Base-by-base conservation (phyloP, 441 rosid genomes). In the Croton setiger region DNA sequence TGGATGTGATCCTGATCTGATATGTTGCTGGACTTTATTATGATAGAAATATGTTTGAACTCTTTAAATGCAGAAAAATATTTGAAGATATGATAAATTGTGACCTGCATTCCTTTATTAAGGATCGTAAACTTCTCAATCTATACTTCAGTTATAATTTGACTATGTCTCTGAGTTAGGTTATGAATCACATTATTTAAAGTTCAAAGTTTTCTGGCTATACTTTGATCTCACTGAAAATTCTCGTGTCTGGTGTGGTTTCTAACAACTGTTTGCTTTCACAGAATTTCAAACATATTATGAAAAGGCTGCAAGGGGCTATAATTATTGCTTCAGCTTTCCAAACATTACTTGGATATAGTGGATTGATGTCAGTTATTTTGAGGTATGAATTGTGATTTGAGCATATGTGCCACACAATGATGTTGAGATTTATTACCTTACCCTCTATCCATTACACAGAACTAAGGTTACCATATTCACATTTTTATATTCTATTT, bases 281-380 rank as follows among this genome's bases (percentile, higher is more conserved):
- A 71, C 88, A 94, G 98, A 86, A 81, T 72, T 94, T 94, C 82
- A 94, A 88, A 83, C 98, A 89, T 81, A 85, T 89, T 57, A 94
- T 94, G 98, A 94, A 87, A 81, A 89, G 84, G 80, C 85, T 94
- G 52, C 98, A 91, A 69, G 98, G 97, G 63, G 93, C 97, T 67
- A 72, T 91, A 58, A 90, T 94, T 60, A 75, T 91, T 65, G 90
- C 87, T 82, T 94, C 98, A 60, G 87, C 89, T 69, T 94, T 94
- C 82, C 97, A 94, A 77, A 72, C 82, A 43, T 33, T 91, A 12
- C 85, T 94, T 67, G 99, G 99, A 75, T 94, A 92, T 79, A 91
- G 96, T 72, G 99, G 99, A 64, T 78, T 94, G 49, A 90, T 90
- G 97, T 86, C 96, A 35, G 35, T 92, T 53, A 64, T 92, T 63